Evolutionary conservation across 768 basidiomycete species (phyloP), one percentile per base, ranked within the genome.

Genomic region (Favolaschia claudopus): DNA sequence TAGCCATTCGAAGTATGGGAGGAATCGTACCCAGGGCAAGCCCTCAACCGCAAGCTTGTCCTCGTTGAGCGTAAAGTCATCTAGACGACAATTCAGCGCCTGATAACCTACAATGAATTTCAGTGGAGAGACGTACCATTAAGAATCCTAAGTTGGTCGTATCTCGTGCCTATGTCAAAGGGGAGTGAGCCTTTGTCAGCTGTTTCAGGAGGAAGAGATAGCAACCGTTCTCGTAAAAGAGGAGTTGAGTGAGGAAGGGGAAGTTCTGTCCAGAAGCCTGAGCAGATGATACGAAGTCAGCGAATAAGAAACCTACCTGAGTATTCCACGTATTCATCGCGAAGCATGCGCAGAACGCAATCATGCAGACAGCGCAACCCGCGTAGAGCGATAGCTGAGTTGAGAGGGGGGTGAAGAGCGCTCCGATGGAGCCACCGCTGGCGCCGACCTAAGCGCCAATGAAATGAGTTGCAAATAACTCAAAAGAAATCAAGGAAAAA

Each of bases 111-210:
- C n/a, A n/a, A n/a, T 13, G 24, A 20, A 17, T n/a, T 24, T 44
- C 5, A 46, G 33, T 34, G 12, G 1, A 12, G 15, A 1, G 17
- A 29, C 53, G 24, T 29, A 58, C 57, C 66, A 50, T 82, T 79
- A 38, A 87, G 73, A 56, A 86, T 85, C 34, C 75, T 33, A 15
- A 76, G 70, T 63, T 86, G 85, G 51, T 85, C 69, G 64, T 85
- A 86, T 48, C 77, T 42, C 1, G 81, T 82, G 1, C 82, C n/a
- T n/a, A n/a, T n/a, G n/a, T n/a, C n/a, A n/a, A n/a, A n/a, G n/a
- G n/a, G n/a, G n/a, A n/a, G n/a, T n/a, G n/a, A n/a, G n/a, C n/a
- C n/a, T n/a, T n/a, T n/a, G n/a, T n/a, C n/a, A n/a, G n/a, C n/a
- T n/a, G n/a, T n/a, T n/a, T n/a, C n/a, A n/a, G n/a, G n/a, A n/a